Base-by-base conservation (phyloP, 192 early-diverging fungal genomes). In the Mortierella claussenii region DNA sequence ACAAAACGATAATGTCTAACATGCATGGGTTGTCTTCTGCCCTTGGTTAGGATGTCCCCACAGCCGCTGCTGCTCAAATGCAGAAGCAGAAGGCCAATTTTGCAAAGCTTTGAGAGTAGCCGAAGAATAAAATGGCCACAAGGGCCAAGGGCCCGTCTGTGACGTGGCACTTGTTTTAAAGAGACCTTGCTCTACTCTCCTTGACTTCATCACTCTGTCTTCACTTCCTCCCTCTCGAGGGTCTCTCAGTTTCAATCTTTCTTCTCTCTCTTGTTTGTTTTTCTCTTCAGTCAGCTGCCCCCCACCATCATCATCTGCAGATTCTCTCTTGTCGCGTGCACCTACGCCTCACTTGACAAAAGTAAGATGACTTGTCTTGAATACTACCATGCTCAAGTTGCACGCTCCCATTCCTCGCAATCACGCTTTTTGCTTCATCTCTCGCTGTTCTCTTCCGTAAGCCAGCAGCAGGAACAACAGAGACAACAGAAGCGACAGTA, bases 41-140 rank as follows among this genome's bases (percentile, higher is more conserved):
- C 44, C 30, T 17, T 12, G 23, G 20, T 33, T 65, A 75, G 70
- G 70, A 75, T 60, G 48, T 75, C 44, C 70, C 70, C 20, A 20
- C 17, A 9, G 70, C 62, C 12, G 70, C 70, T 40, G 62, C 64
- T 9, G 73, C 73, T 18, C 26, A 62, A 2, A 67, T 76, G 64
- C 58, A 62, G 45, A 76, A 76, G 73, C 49, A 8, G 28, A 76
- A 66, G 58, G 18, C 65, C 10, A 45, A 31, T 12, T 76, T 76
- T 51, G 64, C 73, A 32, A 76, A 76, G 65, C 26, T 76, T 49
- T 76, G 67, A 62, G 54, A n/a, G 15, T 3, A 51, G 11, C 9
- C 11, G 24, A 26, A 28, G 17, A 51, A 26, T 27, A 28, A 51
- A n/a, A n/a, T n/a, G n/a, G n/a, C n/a, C n/a, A n/a, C n/a, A n/a